phyloP scores from a whole-genome alignment of 257 asterid genomes.

The Phtheirospermum japonicum region DNA sequence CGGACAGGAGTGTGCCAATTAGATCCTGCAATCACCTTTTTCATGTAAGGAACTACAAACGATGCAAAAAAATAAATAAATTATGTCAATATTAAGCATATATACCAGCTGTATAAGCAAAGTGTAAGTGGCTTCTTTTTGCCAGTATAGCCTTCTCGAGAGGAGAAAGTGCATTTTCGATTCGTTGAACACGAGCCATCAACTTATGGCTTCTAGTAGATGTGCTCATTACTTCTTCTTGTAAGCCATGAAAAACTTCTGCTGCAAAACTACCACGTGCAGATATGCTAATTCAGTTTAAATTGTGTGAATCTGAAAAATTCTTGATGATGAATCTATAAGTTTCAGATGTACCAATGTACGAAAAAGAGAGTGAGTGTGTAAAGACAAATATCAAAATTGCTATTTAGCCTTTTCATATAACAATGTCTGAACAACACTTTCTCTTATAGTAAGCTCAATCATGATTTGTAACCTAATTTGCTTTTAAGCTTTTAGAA shows the following conservation, averaged over 20 bases:
- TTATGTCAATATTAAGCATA: no score
- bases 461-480: no score
- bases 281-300: constrained; percentile 34
- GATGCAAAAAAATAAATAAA: no score
- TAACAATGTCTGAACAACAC: no score
- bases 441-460: background rate
- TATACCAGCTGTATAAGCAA: constrained; percentile 94
- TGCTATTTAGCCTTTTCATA: no score
- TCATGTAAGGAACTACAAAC: constrained; percentile 31
- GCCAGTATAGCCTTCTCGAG: constrained; percentile 88
- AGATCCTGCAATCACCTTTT: constrained; percentile 62
- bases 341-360: no score
- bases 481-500: no score
- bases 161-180: constrained; percentile 84
- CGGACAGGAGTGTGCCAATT: constrained; percentile 66
- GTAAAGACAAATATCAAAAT: no score
- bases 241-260: constrained; percentile 92
- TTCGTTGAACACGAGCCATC: constrained; percentile 65
- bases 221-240: constrained; percentile 76
- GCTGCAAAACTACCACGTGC: constrained; percentile 81
- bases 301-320: no score
- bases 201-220: constrained; percentile 84
- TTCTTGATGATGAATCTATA: constrained; percentile 21
- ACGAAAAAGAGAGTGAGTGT: no score
- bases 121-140: constrained; percentile 83